A percentile compares a stretch with the other conserved stretches of the same genome.
These are phyloP conservation scores for Globisporangium recalcitrans DNA, from an alignment of 352 stramenopile species.

Conservation along the genomic window DNA sequence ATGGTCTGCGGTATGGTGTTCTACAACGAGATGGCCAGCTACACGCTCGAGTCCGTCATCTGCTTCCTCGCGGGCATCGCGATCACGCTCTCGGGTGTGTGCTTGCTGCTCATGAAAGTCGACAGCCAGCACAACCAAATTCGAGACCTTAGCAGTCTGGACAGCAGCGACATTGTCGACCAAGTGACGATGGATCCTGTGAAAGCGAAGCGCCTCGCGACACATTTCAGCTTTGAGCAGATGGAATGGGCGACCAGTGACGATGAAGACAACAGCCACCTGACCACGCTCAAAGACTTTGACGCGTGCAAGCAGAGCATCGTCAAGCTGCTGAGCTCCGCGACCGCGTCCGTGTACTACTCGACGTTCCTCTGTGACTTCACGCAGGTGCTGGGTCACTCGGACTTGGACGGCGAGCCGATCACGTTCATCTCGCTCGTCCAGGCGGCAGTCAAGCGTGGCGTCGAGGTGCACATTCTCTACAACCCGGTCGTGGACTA, in stretches of 20 bases:
- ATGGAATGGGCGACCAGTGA: constrained; percentile 49
- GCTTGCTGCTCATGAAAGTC: constrained; percentile 55
- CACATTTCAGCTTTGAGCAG: constrained; percentile 52
- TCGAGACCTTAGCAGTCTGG: neutral
- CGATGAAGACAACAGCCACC: neutral
- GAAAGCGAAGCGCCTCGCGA: constrained; percentile 20
- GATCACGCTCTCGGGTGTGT: constrained; percentile 59
- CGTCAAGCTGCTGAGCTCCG: constrained; percentile 48
- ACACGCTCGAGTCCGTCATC: constrained; percentile 34
- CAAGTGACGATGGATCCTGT: neutral
- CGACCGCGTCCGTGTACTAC: constrained; percentile 62
- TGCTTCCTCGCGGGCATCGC: constrained; percentile 50
- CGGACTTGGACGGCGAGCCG: constrained; percentile 22
- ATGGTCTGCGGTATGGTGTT: constrained; percentile 72
- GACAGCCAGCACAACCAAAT: constrained; percentile 23
- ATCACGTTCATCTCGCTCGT: constrained; percentile 61
- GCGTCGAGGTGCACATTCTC: constrained; percentile 60
- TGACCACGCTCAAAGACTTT: constrained; percentile 52
- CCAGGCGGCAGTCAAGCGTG: constrained; percentile 45
- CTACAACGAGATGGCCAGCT: constrained; percentile 74
- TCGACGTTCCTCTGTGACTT: constrained; percentile 83
- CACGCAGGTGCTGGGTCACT: constrained; percentile 36
- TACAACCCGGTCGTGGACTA: constrained; percentile 78
- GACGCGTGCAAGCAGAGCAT: constrained; percentile 59
- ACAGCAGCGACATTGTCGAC: constrained; percentile 1